phyloP scores from a whole-genome alignment of 1,284 basidiomycete genomes.

The Pseudozyma sp. region DNA sequence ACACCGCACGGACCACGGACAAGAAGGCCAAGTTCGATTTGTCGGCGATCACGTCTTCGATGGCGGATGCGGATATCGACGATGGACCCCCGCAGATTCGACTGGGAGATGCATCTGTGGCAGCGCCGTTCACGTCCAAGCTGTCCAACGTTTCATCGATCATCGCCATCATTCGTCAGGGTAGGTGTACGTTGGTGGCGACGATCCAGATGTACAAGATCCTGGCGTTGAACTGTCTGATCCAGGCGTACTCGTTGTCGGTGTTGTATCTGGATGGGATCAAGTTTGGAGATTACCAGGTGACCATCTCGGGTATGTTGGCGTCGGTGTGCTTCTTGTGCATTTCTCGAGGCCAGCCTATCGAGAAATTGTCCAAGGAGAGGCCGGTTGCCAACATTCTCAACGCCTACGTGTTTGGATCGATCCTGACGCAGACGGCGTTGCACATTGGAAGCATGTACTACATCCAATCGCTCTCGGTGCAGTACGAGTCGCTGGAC shows the following conservation, averaged over 20 bases:
- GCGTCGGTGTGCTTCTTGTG: slow-evolving; percentile 66
- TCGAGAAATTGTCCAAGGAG: slow-evolving; percentile 62
- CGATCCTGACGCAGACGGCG: slow-evolving; percentile 64
- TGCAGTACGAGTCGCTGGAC: slow-evolving; percentile 54
- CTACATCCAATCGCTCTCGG: slow-evolving; percentile 55
- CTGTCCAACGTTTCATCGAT: slow-evolving; percentile 59
- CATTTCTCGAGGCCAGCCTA: slow-evolving; percentile 65
- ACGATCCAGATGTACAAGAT: slow-evolving; percentile 69
- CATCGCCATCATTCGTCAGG: slow-evolving; percentile 65
- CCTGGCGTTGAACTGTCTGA: slow-evolving; percentile 67
- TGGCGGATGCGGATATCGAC: slow-evolving; percentile 64
- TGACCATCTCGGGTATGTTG: slow-evolving; percentile 65
- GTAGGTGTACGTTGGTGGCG: slow-evolving; percentile 66
- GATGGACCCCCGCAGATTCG: slow-evolving; percentile 68
- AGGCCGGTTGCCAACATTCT: slow-evolving; percentile 65
- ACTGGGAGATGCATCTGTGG: slow-evolving; percentile 66
- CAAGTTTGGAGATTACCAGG: slow-evolving; percentile 67
- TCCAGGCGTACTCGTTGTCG: slow-evolving; percentile 65
- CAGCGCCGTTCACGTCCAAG: slow-evolving; percentile 67
- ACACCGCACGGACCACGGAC: slow-evolving; percentile 50
- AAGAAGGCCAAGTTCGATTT: slow-evolving; percentile 64
- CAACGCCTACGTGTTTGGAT: slow-evolving; percentile 63
- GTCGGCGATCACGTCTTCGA: slow-evolving; percentile 58
- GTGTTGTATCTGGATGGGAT: slow-evolving; percentile 66
- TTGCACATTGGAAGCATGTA: slow-evolving; percentile 65